Conservation (phyloP, 495 filamentous ascomycete genomes). For the Aspergillus sparsus region DNA sequence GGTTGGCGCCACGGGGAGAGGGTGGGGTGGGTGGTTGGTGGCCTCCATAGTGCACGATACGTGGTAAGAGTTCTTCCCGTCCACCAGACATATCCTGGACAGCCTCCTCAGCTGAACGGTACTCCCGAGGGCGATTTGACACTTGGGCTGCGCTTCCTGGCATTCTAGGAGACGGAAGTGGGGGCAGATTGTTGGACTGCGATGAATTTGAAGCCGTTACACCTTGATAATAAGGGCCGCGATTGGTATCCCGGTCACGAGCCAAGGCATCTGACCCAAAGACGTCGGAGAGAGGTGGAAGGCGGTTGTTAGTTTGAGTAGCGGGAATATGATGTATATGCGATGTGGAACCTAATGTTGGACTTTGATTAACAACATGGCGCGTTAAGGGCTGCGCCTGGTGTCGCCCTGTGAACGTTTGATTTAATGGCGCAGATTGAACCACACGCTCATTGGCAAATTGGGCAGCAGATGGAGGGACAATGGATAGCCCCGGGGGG, state of each 20-base stretch:
- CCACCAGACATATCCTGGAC: constrained; percentile 87
- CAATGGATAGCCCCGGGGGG: constrained; percentile 88
- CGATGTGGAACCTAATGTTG: constrained; percentile 80
- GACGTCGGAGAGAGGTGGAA: constrained; percentile 93
- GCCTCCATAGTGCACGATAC: constrained; percentile 91
- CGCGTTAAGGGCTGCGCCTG: constrained; percentile 79
- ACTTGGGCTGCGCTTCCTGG: constrained; percentile 51
- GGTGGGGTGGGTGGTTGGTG: constrained; percentile 90
- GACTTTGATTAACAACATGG: constrained; percentile 81
- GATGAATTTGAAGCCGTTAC: constrained; percentile 61
- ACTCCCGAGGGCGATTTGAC: constrained; percentile 74
- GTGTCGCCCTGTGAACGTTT: constrained; percentile 90
- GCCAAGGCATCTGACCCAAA: constrained; percentile 81
- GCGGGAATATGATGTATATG: constrained; percentile 93
- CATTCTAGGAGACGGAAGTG: constrained; percentile 70
- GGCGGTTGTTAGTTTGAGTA: constrained; percentile 84
- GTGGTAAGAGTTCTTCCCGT: constrained; percentile 85
- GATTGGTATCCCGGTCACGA: constrained; percentile 43
- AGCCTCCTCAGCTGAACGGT: constrained; percentile 92
- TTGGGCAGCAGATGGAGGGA: constrained; percentile 92
- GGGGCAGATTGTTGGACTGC: constrained; percentile 67
- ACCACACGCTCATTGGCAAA: constrained; percentile 96
- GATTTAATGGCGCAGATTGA: constrained; percentile 93
- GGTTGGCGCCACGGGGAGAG: constrained; percentile 60
- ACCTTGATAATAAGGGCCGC: constrained; percentile 46